Percentiles rank a stretch among this genome's conserved stretches.
phyloP scores from a whole-genome alignment of 1,284 basidiomycete species.

The Thecaphora thlaspeos region DNA sequence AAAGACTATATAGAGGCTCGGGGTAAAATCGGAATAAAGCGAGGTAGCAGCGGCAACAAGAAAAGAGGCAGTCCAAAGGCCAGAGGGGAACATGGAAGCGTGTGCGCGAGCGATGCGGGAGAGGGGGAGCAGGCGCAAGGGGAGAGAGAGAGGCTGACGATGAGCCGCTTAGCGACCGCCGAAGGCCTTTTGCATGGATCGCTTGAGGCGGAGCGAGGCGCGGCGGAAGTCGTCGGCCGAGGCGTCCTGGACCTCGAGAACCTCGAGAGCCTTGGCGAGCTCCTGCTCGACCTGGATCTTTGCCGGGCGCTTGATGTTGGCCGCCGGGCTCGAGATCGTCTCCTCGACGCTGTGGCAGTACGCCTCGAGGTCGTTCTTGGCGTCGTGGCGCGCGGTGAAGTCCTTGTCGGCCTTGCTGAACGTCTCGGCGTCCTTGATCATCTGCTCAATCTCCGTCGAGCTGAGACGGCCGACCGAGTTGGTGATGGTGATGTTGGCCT shows the following conservation, averaged over 20 bases:
- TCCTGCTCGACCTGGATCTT: slow-evolving; percentile 58
- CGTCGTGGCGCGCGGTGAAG: slow-evolving; percentile 58
- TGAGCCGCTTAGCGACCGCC: slow-evolving; percentile 49
- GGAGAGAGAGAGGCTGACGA: too few species aligned
- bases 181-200: slow-evolving; percentile 56
- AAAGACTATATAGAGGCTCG: neutral
- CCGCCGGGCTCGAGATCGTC: slow-evolving; percentile 55
- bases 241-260: slow-evolving; percentile 56
- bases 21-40: neutral
- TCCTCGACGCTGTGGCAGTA: slow-evolving; percentile 57
- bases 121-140: neutral
- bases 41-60: neutral
- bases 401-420: slow-evolving; percentile 58
- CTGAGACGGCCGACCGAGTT: slow-evolving; percentile 57
- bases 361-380: slow-evolving; percentile 56
- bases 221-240: slow-evolving; percentile 56
- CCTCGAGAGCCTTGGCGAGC: slow-evolving; percentile 57
- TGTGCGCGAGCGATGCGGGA: neutral
- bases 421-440: slow-evolving; percentile 58
- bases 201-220: slow-evolving; percentile 54
- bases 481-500: slow-evolving; percentile 58
- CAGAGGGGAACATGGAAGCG: neutral
- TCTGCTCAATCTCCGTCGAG: slow-evolving; percentile 57
- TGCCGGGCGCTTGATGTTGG: slow-evolving; percentile 54
- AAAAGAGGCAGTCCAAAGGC: neutral